Evolutionary conservation across 108 stramenopile species (phyloP).

Genomic region (Cyclotella sp.): DNA sequence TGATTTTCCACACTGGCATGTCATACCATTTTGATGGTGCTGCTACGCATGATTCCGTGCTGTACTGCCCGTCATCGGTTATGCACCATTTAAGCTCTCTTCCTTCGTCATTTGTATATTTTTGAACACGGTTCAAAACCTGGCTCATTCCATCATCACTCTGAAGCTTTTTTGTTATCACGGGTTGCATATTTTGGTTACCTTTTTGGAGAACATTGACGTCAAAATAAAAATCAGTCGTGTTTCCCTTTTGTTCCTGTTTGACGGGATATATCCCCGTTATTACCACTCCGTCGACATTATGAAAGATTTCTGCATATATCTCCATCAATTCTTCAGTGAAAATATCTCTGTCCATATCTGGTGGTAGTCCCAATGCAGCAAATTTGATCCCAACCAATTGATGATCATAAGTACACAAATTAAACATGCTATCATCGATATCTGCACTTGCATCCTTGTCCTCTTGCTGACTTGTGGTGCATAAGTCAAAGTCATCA

Average conservation of each 20-base stretch:
- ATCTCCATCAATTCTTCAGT: background rate
- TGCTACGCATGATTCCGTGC: background rate
- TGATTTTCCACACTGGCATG: background rate
- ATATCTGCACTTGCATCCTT: background rate
- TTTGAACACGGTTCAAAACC: background rate
- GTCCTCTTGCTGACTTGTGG: background rate
- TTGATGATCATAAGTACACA: slow-evolving; percentile 16
- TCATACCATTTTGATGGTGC: background rate
- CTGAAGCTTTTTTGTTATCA: background rate
- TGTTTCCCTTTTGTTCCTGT: background rate
- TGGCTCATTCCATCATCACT: background rate
- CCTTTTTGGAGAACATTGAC: background rate
- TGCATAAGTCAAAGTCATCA: slow-evolving; percentile 12
- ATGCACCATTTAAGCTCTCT: background rate
- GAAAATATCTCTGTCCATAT: background rate
- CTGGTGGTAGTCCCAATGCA: background rate
- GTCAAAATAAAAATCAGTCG: slow-evolving; percentile 4
- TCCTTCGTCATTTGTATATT: background rate
- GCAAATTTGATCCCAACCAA: background rate
- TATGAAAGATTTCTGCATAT: background rate
- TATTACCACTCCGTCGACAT: background rate
- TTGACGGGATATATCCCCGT: background rate
- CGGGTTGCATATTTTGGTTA: background rate
- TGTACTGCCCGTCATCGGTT: background rate
- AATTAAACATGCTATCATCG: slow-evolving; percentile 5